These are phyloP conservation scores for Ophiocordyceps camponoti-saundersi DNA, from an alignment of 2,329 filamentous ascomycete genomes.

Conservation along the genomic window DNA sequence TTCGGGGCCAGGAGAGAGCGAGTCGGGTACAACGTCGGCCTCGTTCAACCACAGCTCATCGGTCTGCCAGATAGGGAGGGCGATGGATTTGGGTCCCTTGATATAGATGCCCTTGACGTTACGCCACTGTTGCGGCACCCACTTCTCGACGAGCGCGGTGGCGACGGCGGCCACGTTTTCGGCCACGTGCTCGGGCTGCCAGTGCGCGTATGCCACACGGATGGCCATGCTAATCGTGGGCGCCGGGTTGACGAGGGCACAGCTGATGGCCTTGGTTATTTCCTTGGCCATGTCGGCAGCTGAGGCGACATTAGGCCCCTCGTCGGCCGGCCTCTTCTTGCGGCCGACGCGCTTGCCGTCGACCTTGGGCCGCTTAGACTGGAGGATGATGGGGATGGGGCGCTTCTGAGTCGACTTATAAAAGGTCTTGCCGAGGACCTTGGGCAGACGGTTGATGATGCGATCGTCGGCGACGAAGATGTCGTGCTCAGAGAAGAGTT, in stretches of 20 bases:
- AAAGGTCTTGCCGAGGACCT: constrained; percentile 77
- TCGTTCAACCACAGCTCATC: constrained; percentile 81
- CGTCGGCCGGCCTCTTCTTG: constrained; percentile 28
- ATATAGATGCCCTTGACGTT: constrained; percentile 74
- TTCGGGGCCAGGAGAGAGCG: constrained; percentile 28
- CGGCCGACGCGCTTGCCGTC: constrained; percentile 41
- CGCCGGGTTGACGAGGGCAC: constrained; percentile 66
- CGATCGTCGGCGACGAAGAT: constrained; percentile 87
- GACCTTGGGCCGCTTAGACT: constrained; percentile 41
- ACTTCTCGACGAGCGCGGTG: constrained; percentile 54
- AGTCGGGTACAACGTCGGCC: constrained; percentile 51
- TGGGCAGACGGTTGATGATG: constrained; percentile 57
- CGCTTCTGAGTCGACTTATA: constrained; percentile 73
- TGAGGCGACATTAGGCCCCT: constrained; percentile 26
- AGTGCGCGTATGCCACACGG: constrained; percentile 59
- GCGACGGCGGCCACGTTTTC: constrained; percentile 67
- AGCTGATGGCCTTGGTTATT: constrained; percentile 58
- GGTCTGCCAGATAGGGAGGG: constrained; percentile 87
- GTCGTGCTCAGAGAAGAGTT: constrained; percentile 74
- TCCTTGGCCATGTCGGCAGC: constrained; percentile 59
- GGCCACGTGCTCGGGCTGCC: constrained; percentile 57
- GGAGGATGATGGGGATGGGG: constrained; percentile 66
- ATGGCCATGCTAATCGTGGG: constrained; percentile 68
- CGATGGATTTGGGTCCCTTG: constrained; percentile 77
- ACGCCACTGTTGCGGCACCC: constrained; percentile 72